phyloP scores from a whole-genome alignment of 2,329 filamentous ascomycete species.

The Diaporthe aspalathi region DNA sequence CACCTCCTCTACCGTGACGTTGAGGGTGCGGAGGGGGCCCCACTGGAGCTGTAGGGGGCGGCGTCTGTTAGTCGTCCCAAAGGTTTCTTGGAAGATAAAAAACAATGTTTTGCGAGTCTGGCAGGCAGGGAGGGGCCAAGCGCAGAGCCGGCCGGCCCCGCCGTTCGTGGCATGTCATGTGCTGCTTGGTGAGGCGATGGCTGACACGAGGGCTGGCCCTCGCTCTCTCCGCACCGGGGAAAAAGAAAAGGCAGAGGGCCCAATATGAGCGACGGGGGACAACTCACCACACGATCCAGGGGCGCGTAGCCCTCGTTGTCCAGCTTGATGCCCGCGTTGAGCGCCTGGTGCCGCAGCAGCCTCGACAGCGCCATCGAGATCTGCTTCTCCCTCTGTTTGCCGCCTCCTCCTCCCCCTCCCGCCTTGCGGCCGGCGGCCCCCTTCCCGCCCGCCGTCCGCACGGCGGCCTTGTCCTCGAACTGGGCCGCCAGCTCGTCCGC shows the following conservation, averaged over 20 bases:
- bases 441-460: conserved; percentile 3
- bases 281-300: conserved; percentile 70
- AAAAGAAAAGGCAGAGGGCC: background rate
- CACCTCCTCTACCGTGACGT: conserved; percentile 82
- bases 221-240: background rate
- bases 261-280: conserved; percentile 14
- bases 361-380: conserved; percentile 66
- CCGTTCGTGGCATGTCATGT: background rate
- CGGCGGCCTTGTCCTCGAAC: conserved; percentile 38
- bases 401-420: conserved; percentile 42
- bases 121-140: background rate
- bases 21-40: conserved; percentile 72
- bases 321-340: conserved; percentile 65
- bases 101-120: too few species aligned
- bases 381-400: conserved; percentile 56
- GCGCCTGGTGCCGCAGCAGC: conserved; percentile 67
- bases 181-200: background rate
- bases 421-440: conserved; percentile 42
- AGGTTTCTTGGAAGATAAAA: too few species aligned
- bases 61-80: conserved; percentile 31
- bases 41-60: conserved; percentile 58
- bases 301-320: conserved; percentile 70
- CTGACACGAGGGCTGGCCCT: conserved; percentile 33
- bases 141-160: background rate
- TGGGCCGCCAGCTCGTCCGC: conserved; percentile 37